Conservation (phyloP, 305 asterid genomes). For the Solanum hybrid region DNA sequence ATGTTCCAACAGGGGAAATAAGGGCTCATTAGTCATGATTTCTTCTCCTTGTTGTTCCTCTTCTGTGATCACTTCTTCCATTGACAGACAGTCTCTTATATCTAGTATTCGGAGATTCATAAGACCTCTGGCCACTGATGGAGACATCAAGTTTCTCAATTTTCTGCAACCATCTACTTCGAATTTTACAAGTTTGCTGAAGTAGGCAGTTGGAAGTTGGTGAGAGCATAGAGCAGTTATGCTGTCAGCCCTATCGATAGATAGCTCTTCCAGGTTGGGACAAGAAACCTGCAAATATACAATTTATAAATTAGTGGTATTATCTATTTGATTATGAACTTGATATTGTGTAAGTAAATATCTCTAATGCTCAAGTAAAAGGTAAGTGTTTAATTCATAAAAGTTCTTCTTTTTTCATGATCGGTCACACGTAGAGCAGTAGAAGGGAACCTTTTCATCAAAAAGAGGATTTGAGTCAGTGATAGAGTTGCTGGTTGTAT, state of each 20-base stretch:
- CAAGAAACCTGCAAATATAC: not conserved
- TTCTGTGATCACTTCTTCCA: not conserved
- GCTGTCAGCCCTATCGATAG: not conserved
- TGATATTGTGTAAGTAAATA: not conserved
- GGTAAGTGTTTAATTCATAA: not conserved
- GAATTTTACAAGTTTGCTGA: not conserved
- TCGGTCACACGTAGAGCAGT: not conserved
- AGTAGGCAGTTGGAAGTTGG: not conserved
- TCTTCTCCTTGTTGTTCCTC: not conserved
- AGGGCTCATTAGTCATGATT: not conserved
- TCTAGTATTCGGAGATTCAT: not conserved
- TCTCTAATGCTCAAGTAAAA: not conserved
- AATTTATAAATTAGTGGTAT: not conserved
- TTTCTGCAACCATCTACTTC: not conserved
- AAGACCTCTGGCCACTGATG: not conserved
- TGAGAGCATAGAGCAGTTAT: not conserved
- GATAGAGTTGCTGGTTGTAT: not conserved
- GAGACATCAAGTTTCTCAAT: not conserved
- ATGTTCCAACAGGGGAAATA: not conserved
- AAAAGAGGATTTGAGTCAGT: not conserved
- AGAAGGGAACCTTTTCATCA: not conserved
- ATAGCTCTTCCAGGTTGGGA: not conserved
- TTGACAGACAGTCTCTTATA: not conserved
- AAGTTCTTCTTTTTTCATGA: not conserved
- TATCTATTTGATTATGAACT: not conserved